phyloP scores from a whole-genome alignment of 2,329 filamentous ascomycete species.

The Hymenoscyphus albidus region DNA sequence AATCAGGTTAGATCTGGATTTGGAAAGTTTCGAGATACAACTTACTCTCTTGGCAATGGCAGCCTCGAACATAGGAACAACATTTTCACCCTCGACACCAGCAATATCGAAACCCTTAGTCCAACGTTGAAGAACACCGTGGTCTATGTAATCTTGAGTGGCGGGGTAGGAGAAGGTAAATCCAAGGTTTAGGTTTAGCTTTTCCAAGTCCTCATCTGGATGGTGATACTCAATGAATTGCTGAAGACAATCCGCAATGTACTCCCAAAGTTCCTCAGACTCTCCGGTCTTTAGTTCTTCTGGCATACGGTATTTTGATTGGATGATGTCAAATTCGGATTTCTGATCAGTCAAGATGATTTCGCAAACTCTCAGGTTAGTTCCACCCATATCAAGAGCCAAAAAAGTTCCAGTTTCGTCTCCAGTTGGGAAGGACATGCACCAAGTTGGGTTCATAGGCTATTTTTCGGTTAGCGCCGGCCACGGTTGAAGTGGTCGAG shows the following conservation, averaged over 20 bases:
- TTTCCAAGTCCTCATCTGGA: slow-evolving; percentile 58
- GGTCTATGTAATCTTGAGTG: slow-evolving; percentile 88
- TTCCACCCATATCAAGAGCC: slow-evolving; percentile 93
- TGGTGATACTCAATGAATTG: slow-evolving; percentile 89
- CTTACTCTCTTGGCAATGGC: slow-evolving; percentile 66
- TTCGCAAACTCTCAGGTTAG: slow-evolving; percentile 91
- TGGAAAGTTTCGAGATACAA: slow-evolving; percentile 9
- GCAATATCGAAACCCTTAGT: slow-evolving; percentile 96
- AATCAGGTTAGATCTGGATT: slow-evolving; percentile 18
- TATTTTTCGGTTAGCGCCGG: slow-evolving; percentile 38
- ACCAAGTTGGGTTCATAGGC: slow-evolving; percentile 99
- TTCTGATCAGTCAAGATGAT: slow-evolving; percentile 83
- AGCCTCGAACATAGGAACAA: slow-evolving; percentile 81
- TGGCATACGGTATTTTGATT: slow-evolving; percentile 94
- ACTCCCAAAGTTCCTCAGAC: slow-evolving; percentile 86
- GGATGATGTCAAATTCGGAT: slow-evolving; percentile 89
- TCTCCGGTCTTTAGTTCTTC: slow-evolving; percentile 85
- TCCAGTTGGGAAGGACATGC: slow-evolving; percentile 83
- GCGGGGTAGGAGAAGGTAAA: slow-evolving; percentile 97
- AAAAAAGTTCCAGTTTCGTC: slow-evolving; percentile 84
- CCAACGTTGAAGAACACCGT: slow-evolving; percentile 90
- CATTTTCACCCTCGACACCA: slow-evolving; percentile 85
- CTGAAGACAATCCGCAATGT: slow-evolving; percentile 87
- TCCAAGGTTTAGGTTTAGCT: slow-evolving; percentile 68
- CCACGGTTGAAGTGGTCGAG: not conserved